A percentile compares a stretch with the other conserved stretches of the same genome.
phyloP scores from a whole-genome alignment of 2,329 filamentous ascomycete species.

The Pseudogymnoascus verrucosus region DNA sequence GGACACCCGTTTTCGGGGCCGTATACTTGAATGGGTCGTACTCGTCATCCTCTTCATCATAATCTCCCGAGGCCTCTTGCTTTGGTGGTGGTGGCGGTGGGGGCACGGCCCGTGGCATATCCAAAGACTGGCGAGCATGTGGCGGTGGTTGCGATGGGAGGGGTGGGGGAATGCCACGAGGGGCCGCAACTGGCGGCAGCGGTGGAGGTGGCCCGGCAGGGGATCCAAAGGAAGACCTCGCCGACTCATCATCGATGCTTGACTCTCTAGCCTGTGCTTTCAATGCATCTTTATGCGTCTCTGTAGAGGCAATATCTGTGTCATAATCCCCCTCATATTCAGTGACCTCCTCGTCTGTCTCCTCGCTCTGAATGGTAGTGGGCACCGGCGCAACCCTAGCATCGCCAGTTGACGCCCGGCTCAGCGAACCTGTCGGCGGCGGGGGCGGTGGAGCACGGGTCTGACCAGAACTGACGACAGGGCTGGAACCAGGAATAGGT shows the following conservation, averaged over 20 bases:
- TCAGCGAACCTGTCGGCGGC: constrained; percentile 41
- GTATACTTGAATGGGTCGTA: constrained; percentile 61
- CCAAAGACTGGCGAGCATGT: constrained; percentile 52
- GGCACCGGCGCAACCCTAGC: constrained; percentile 38
- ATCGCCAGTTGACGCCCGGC: constrained; percentile 53
- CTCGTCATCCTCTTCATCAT: constrained; percentile 59
- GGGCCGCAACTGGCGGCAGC: constrained; percentile 44
- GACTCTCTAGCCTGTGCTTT: constrained; percentile 73
- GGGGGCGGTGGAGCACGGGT: constrained; percentile 60
- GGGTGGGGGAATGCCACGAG: constrained; percentile 56
- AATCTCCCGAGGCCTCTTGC: constrained; percentile 29
- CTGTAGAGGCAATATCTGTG: constrained; percentile 90
- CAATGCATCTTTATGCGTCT: constrained; percentile 87
- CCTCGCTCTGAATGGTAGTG: constrained; percentile 40
- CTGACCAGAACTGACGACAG: constrained; percentile 39
- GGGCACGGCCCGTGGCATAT: constrained; percentile 62
- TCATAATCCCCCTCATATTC: constrained; percentile 98
- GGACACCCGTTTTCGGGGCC: constrained; percentile 25
- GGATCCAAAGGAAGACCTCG: constrained; percentile 39
- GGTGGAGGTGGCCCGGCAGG: constrained; percentile 40
- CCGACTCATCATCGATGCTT: constrained; percentile 62
- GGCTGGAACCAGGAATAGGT: constrained; percentile 51
- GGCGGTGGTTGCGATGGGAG: constrained; percentile 43
- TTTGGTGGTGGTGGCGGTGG: constrained; percentile 51
- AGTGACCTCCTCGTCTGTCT: constrained; percentile 71